These are phyloP conservation scores for Trametes coccinea DNA, from an alignment of 768 basidiomycete genomes.

Conservation along the genomic window DNA sequence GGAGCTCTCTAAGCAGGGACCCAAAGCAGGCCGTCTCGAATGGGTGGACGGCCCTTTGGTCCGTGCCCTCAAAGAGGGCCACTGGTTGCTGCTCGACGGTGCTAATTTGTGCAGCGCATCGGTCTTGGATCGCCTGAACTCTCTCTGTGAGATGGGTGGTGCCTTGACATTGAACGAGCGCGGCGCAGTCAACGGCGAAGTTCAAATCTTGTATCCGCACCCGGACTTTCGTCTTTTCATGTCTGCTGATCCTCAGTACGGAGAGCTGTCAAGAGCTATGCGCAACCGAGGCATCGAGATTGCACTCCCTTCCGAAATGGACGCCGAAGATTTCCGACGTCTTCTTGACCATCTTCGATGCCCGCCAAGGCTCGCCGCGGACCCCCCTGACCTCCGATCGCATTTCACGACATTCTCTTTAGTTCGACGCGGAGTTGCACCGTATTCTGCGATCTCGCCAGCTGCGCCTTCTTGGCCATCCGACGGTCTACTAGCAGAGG, in stretches of 20 bases:
- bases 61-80: conserved; percentile 79
- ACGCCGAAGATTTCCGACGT: conserved; percentile 48
- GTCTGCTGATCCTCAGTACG: conserved; percentile 87
- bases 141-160: conserved; percentile 88
- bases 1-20: conserved; percentile 26
- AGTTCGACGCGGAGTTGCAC: conserved; percentile 14
- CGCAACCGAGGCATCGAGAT: conserved; percentile 95
- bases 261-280: conserved; percentile 97
- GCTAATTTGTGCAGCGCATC: conserved; percentile 96
- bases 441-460: not conserved
- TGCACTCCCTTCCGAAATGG: conserved; percentile 40
- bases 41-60: conserved; percentile 96
- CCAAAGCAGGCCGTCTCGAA: conserved; percentile 65
- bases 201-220: conserved; percentile 79
- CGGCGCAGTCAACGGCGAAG: conserved; percentile 75
- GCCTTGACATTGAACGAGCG: conserved; percentile 84
- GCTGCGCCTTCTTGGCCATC: not conserved
- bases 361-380: conserved; percentile 29
- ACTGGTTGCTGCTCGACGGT: conserved; percentile 89
- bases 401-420: conserved; percentile 1
- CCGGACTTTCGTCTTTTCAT: conserved; percentile 91
- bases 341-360: conserved; percentile 52
- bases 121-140: conserved; percentile 94
- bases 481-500: conserved; percentile 10
- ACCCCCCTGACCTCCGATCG: not conserved